phyloP scores from a whole-genome alignment of 2,329 filamentous ascomycete genomes.

The Talaromyces sp. region DNA sequence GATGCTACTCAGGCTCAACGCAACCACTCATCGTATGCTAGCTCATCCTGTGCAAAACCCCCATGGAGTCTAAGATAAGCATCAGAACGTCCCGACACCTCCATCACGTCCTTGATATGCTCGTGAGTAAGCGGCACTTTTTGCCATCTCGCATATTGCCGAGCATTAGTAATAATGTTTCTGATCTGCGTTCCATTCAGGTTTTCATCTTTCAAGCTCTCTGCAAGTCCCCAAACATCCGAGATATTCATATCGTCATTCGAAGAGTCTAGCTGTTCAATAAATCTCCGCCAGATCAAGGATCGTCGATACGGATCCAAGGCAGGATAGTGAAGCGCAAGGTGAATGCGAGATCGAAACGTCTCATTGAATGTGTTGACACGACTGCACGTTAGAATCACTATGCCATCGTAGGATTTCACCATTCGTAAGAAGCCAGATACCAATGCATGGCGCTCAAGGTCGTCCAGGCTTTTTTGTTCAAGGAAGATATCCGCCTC shows the following conservation, averaged over 20 bases:
- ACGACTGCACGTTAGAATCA: slow-evolving; percentile 35
- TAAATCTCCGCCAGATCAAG: neutral
- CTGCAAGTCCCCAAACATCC: neutral
- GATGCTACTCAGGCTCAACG: neutral
- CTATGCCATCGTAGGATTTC: slow-evolving; percentile 35
- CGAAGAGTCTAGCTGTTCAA: neutral
- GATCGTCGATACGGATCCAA: neutral
- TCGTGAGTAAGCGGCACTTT: neutral
- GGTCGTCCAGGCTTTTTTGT: neutral
- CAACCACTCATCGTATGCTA: neutral
- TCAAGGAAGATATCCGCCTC: neutral
- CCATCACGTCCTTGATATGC: neutral
- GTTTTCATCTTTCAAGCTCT: neutral
- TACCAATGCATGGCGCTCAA: neutral
- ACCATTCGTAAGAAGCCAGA: slow-evolving; percentile 33
- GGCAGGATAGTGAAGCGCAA: slow-evolving; percentile 7
- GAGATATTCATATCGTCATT: neutral
- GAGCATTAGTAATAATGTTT: neutral
- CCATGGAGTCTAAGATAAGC: neutral
- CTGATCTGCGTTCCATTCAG: neutral
- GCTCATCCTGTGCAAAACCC: neutral
- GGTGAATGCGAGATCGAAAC: slow-evolving; percentile 25
- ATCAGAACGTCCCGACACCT: neutral
- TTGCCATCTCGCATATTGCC: neutral
- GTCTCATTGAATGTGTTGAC: slow-evolving; percentile 32